Evolutionary conservation across 2,329 filamentous ascomycete species (phyloP).

Genomic region (Teratosphaeria destructans): DNA sequence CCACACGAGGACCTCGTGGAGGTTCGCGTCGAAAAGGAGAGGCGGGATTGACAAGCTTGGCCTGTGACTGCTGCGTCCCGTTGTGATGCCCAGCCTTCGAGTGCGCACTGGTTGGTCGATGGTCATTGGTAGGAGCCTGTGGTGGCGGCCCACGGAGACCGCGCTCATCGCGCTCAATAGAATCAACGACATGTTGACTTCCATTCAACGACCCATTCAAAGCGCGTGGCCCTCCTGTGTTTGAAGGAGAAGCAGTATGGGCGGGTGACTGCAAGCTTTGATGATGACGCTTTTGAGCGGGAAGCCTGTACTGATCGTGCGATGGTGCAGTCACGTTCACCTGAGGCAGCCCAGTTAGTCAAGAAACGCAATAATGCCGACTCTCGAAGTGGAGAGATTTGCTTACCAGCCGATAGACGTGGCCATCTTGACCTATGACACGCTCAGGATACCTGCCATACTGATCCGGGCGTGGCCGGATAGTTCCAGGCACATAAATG

Average conservation of each 20-base stretch:
- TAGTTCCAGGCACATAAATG: not conserved
- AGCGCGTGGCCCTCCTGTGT: not conserved
- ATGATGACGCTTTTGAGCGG: not conserved
- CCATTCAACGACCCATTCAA: not conserved
- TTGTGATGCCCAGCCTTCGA: not conserved
- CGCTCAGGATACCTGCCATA: not conserved
- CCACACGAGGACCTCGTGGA: not conserved
- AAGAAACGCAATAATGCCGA: not conserved
- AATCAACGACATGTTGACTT: not conserved
- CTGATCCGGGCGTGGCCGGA: not conserved
- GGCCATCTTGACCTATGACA: not conserved
- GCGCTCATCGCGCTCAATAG: slow-evolving; percentile 1
- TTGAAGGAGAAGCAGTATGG: not conserved
- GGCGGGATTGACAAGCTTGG: slow-evolving; percentile 1
- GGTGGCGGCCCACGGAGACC: too few relatives aligned
- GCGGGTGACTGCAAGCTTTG: not conserved
- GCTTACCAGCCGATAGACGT: not conserved
- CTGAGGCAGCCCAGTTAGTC: not conserved
- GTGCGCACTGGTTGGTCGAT: not conserved
- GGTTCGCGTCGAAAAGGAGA: not conserved
- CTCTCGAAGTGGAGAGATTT: not conserved
- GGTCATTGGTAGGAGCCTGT: too few relatives aligned
- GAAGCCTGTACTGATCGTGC: not conserved
- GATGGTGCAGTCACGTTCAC: not conserved
- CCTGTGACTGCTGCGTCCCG: not conserved